These are phyloP conservation scores for Ochetophila trinervis DNA, from an alignment of 306 rosid species.

Conservation along the genomic window DNA sequence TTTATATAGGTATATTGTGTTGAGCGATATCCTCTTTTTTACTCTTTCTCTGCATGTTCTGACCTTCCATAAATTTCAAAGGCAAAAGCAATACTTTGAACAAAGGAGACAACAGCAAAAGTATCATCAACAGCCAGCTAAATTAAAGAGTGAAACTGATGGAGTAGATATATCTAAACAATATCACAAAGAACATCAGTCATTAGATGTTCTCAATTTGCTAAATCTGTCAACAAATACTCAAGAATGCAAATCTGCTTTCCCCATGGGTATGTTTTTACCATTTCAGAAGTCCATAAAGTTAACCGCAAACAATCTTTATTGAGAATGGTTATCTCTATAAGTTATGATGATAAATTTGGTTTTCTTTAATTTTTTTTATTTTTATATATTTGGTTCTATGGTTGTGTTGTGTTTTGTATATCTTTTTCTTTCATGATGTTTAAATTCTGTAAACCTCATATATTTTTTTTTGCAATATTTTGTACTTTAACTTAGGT, in stretches of 20 bases:
- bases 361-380: constrained; percentile 14
- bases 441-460: constrained; percentile 10
- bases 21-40: constrained; percentile 7
- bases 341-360: background rate
- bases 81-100: constrained; percentile 95
- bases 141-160: constrained; percentile 39
- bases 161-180: constrained; percentile 34
- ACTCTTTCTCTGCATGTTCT: background rate
- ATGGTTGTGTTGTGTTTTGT: background rate
- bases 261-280: constrained; percentile 38
- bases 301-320: background rate
- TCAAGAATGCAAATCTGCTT: constrained; percentile 37
- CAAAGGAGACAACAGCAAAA: constrained; percentile 77
- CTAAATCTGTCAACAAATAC: constrained; percentile 56
- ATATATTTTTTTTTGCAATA: background rate
- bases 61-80: constrained; percentile 28
- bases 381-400: constrained; percentile 11
- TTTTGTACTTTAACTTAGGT: constrained; percentile 17
- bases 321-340: too few species aligned
- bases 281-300: background rate
- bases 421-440: constrained; percentile 26
- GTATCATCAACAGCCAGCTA: constrained; percentile 46
- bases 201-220: constrained; percentile 79
- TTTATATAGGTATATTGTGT: background rate
- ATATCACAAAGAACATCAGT: constrained; percentile 48